Base-by-base conservation (phyloP, 768 basidiomycete species). In the Boletellus ananas region DNA sequence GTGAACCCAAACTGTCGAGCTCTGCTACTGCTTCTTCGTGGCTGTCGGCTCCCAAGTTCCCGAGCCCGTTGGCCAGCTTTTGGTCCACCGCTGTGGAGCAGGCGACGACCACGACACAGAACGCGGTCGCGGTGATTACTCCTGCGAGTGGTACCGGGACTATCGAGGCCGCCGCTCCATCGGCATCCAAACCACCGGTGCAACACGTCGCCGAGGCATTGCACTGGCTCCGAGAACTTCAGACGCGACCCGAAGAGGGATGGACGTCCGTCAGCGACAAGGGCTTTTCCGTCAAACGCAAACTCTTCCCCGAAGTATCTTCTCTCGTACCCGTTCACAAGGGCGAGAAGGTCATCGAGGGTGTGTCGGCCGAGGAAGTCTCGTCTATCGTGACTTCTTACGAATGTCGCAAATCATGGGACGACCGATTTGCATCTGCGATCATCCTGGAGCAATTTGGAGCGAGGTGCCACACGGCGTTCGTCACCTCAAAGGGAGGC, bases 311-410 rank as follows among this genome's bases (percentile, higher is more conserved):
- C 0, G 83, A 87, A 47, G 79, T 95, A 6, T 95, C 92, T 6
- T 76, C 86, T 1, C 73, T 80, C 45, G 81, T 94, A 29, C 91
- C 92, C 0, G 82, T 98, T 3, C 86, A 92, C 66, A 86, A 84
- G 58, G 93, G 90, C 0, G 84, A 87, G 62, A 90, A 90, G 69
- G 91, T 97, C 52, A 85, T 98, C 43, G 90, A 97, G 63, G 93
- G 94, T 4, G 80, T 94, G 11, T 89, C 92, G 1, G 94, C 94
- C 1, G 94, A 96, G 62, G 95, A 99, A 65, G 74, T 97, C 33
- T 84, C 82, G 0, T 76, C 84, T 1, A 78, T 89, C 18, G 75
- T 96, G 16, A 76, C 76, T 8, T 85, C 84, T 53, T 77, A 79
- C 35, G 79, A 83, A 43, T 86, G 84, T 50, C 78, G 90, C 52